These are phyloP conservation scores for Trichoderma atroviride DNA, from an alignment of 2,329 filamentous ascomycete species.

Conservation along the genomic window DNA sequence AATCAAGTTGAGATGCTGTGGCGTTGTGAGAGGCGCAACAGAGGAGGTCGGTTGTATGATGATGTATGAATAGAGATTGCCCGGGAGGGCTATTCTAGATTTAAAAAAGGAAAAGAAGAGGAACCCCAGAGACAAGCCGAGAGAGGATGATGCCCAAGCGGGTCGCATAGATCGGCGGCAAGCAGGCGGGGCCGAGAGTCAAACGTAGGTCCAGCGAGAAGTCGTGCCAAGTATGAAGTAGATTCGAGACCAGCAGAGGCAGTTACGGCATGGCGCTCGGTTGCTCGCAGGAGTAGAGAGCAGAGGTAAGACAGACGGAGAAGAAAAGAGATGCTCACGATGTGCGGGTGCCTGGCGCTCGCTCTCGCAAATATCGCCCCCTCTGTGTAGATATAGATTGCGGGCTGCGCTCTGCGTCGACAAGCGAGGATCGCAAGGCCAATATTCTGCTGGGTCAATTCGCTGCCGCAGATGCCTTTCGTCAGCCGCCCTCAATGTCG, in stretches of 20 bases:
- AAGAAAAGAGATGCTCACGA: slow-evolving; percentile 22
- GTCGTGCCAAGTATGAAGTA: slow-evolving; percentile 8
- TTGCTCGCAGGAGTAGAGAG: background rate
- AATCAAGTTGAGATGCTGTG: slow-evolving; percentile 8
- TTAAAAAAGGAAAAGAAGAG: slow-evolving; percentile 4
- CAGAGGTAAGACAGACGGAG: background rate
- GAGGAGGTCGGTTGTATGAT: background rate
- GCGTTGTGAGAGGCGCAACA: slow-evolving; percentile 9
- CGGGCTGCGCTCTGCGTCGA: slow-evolving; percentile 10
- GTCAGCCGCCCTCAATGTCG: background rate
- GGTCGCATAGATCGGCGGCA: slow-evolving; percentile 22
- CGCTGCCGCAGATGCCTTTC: slow-evolving; percentile 13
- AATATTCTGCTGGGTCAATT: slow-evolving; percentile 12
- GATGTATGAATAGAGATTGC: slow-evolving; percentile 6
- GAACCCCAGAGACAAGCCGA: slow-evolving; percentile 14
- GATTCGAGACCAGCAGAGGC: slow-evolving; percentile 17
- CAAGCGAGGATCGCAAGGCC: slow-evolving; percentile 13
- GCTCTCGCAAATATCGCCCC: slow-evolving; percentile 3
- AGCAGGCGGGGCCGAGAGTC: slow-evolving; percentile 24
- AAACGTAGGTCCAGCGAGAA: slow-evolving; percentile 22
- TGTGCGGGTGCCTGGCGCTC: slow-evolving; percentile 13
- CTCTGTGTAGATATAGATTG: slow-evolving; percentile 11
- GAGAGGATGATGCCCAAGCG: slow-evolving; percentile 27
- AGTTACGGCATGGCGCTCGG: slow-evolving; percentile 26
- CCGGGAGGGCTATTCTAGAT: slow-evolving; percentile 21